Evolutionary conservation across 768 basidiomycete species (phyloP).

Genomic region (Mycena amicta): DNA sequence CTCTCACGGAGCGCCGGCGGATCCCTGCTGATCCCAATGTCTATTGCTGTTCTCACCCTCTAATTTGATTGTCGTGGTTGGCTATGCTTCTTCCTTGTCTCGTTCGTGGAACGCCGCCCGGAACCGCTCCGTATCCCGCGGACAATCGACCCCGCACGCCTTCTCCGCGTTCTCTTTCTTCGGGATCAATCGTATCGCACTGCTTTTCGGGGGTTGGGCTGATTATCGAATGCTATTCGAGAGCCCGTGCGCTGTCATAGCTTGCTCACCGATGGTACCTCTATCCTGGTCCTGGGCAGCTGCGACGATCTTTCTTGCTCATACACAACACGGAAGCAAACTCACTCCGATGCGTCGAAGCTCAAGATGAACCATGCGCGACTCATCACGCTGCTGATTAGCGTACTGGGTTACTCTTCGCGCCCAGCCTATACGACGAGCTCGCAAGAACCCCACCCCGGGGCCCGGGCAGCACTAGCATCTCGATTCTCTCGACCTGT

Average conservation of each 20-base stretch:
- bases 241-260: neutral
- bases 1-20: too few relatives aligned
- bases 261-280: neutral
- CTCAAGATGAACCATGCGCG: neutral
- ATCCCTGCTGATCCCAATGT: too few relatives aligned
- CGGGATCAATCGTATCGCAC: neutral
- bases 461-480: too few relatives aligned
- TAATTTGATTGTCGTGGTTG: too few relatives aligned
- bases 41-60: too few relatives aligned
- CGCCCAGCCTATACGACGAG: too few relatives aligned
- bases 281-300: too few relatives aligned
- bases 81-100: neutral
- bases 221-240: neutral
- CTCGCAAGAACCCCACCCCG: too few relatives aligned
- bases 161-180: neutral
- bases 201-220: neutral
- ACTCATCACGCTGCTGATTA: neutral
- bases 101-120: neutral
- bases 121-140: too few relatives aligned
- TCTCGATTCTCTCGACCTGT: too few relatives aligned
- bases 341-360: neutral
- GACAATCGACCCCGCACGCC: neutral
- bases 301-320: neutral
- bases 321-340: neutral
- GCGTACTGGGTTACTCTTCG: too few relatives aligned